Conservation (phyloP, 2,329 filamentous ascomycete genomes). For the Capronia epimyces region DNA sequence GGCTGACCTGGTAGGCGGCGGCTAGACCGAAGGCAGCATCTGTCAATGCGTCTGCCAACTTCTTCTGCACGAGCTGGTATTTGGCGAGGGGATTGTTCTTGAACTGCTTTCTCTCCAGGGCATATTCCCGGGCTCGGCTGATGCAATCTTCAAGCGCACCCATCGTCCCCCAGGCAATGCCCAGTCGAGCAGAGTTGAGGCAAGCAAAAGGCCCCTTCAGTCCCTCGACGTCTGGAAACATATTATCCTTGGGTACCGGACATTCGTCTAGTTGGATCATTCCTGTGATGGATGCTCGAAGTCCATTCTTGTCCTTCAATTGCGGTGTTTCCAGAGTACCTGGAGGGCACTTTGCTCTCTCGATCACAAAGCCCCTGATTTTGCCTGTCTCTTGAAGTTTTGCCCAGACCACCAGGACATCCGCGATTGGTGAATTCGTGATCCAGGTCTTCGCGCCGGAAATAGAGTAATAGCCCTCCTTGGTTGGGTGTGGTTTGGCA, state of each 20-base stretch:
- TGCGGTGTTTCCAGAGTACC: conserved; percentile 87
- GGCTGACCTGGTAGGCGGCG: conserved; percentile 81
- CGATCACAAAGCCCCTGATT: conserved; percentile 87
- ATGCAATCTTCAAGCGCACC: conserved; percentile 93
- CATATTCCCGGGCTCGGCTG: conserved; percentile 70
- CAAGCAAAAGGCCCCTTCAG: conserved; percentile 86
- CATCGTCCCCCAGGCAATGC: conserved; percentile 89
- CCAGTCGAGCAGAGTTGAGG: conserved; percentile 86
- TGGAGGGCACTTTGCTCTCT: conserved; percentile 75
- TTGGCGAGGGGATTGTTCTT: conserved; percentile 90
- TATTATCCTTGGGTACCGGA: conserved; percentile 82
- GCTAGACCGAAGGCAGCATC: conserved; percentile 89
- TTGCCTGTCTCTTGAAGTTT: conserved; percentile 87
- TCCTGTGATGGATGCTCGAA: conserved; percentile 87
- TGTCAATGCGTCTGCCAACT: conserved; percentile 84
- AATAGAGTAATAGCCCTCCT: conserved; percentile 73
- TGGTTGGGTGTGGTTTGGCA: conserved; percentile 76
- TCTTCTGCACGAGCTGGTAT: conserved; percentile 97
- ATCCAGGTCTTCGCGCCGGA: conserved; percentile 92
- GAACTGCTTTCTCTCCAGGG: conserved; percentile 93
- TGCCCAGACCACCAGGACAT: conserved; percentile 84
- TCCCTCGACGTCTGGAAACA: conserved; percentile 88
- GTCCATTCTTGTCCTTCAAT: conserved; percentile 91
- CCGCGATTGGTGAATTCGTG: conserved; percentile 85
- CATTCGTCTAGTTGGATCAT: conserved; percentile 96